Percentiles rank a stretch among this genome's conserved stretches.
These are phyloP conservation scores for Neohortaea acidophila DNA, from an alignment of 495 filamentous ascomycete species.

Conservation along the genomic window DNA sequence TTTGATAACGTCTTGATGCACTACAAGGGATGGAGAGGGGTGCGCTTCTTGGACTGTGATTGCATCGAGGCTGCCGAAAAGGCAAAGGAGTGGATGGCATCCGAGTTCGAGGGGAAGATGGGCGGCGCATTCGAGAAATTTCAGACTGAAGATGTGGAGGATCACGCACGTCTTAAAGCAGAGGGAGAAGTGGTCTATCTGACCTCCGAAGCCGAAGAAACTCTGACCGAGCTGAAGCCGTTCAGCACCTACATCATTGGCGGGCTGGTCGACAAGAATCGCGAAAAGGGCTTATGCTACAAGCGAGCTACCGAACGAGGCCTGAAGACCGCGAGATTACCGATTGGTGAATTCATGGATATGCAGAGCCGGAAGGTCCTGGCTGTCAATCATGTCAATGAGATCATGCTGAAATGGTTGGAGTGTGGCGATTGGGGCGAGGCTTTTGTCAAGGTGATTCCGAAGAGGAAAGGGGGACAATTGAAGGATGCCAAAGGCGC, in stretches of 20 bases:
- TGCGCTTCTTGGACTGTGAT: conserved; percentile 53
- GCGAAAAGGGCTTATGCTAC: conserved; percentile 89
- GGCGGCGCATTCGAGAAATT: conserved; percentile 30
- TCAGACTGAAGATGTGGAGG: conserved; percentile 13
- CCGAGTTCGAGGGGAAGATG: conserved; percentile 34
- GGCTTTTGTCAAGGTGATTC: conserved; percentile 75
- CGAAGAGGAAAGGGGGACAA: conserved; percentile 63
- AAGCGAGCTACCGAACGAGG: conserved; percentile 57
- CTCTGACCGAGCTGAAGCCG: conserved; percentile 60
- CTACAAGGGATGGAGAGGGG: conserved; percentile 64
- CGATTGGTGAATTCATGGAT: conserved; percentile 80
- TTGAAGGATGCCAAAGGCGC: conserved; percentile 29
- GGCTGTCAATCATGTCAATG: conserved; percentile 84
- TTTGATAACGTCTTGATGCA: conserved; percentile 59
- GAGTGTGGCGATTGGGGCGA: conserved; percentile 77
- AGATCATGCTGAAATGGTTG: conserved; percentile 91
- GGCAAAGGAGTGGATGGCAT: conserved; percentile 44
- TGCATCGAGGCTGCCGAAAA: conserved; percentile 48
- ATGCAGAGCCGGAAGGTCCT: conserved; percentile 74
- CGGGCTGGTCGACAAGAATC: conserved; percentile 85
- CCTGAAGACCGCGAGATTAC: conserved; percentile 74
- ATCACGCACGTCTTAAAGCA: conserved; percentile 1
- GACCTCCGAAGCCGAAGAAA: conserved; percentile 70
- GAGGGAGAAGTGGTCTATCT: conserved; percentile 66
- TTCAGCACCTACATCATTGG: conserved; percentile 87